Percentiles rank a stretch among this genome's conserved stretches.
phyloP scores from a whole-genome alignment of 345 rosid species.

The Murraya koenigii region DNA sequence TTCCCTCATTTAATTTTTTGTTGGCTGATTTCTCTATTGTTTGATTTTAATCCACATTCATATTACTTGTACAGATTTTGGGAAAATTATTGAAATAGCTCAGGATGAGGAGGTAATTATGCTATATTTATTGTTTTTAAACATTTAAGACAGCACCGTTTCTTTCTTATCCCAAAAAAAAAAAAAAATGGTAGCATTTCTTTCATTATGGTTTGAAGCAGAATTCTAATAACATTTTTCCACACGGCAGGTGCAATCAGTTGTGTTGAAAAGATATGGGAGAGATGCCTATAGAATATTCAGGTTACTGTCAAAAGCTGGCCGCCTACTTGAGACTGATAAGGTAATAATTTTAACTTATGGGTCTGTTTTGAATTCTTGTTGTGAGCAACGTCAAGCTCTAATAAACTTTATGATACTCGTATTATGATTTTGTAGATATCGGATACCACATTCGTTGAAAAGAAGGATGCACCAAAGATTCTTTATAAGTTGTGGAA shows the following conservation, averaged over 20 bases:
- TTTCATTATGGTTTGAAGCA: neutral
- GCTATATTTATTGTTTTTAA: conserved; percentile 5
- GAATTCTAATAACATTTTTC: conserved; percentile 12
- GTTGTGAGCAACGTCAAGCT: neutral
- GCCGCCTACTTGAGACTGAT: conserved; percentile 62
- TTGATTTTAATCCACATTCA: neutral
- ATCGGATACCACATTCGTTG: conserved; percentile 57
- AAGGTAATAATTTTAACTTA: conserved; percentile 44
- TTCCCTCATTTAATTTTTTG: conserved; percentile 7
- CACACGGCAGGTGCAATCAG: conserved; percentile 56
- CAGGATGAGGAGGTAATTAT: conserved; percentile 74
- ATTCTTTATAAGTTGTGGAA: conserved; percentile 77
- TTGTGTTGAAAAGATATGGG: conserved; percentile 72
- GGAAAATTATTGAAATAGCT: conserved; percentile 59
- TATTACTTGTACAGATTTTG: conserved; percentile 53
- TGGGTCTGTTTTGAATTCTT: neutral
- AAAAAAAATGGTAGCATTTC: no score
- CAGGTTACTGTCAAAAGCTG: conserved; percentile 52
- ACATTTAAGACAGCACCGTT: neutral
- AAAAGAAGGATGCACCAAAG: conserved; percentile 59
- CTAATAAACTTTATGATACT: neutral
- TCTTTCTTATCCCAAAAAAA: no score
- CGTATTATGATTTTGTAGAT: conserved; percentile 42
- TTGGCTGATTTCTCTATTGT: conserved; percentile 10
- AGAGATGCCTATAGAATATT: conserved; percentile 71